Conservation (phyloP, 495 filamentous ascomycete genomes). For the Podospora conica region DNA sequence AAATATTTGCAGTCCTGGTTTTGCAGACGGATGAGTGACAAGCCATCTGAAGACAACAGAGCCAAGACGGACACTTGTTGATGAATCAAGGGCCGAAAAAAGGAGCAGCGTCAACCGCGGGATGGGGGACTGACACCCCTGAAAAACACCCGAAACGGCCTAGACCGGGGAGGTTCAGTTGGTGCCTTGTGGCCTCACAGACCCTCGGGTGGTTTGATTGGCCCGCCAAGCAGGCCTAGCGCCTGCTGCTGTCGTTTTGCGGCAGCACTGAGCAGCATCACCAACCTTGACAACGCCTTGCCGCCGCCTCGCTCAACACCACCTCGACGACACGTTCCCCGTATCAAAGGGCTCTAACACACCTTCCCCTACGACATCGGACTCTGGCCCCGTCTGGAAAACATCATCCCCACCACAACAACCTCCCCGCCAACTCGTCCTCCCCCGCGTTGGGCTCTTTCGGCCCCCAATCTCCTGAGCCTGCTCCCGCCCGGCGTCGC, state of each 20-base stretch:
- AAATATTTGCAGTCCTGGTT: background rate
- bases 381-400: background rate
- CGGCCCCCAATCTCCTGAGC: background rate
- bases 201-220: constrained; percentile 13
- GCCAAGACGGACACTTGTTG: background rate
- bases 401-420: background rate
- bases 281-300: constrained; percentile 5
- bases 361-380: background rate
- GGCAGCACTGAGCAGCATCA: constrained; percentile 13
- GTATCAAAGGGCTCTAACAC: background rate
- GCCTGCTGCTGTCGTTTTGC: constrained; percentile 5
- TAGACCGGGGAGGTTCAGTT: constrained; percentile 1
- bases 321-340: background rate
- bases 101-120: background rate
- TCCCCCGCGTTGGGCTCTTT: background rate
- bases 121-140: constrained; percentile 8
- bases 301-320: background rate
- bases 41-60: too few relatives aligned
- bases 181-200: constrained; percentile 27
- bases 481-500: constrained; percentile 17
- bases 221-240: constrained; percentile 4
- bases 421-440: background rate
- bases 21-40: background rate
- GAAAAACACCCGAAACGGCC: background rate
- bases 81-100: background rate